phyloP scores from a whole-genome alignment of 345 rosid genomes.

The Chamaenerion angustifolium region DNA sequence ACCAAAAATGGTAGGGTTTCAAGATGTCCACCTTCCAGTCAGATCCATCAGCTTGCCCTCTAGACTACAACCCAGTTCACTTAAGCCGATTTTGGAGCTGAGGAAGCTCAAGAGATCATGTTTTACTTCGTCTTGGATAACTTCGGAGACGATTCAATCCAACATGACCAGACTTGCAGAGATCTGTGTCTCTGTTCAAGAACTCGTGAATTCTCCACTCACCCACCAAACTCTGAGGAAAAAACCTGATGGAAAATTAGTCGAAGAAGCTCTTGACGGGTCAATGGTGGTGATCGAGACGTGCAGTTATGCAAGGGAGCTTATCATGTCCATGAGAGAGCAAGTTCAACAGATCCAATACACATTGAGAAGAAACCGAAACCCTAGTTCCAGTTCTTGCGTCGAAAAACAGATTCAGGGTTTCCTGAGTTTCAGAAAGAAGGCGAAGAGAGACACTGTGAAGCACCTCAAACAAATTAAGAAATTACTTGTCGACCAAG shows the following conservation, averaged over 20 bases:
- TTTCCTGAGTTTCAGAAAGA: slow-evolving; percentile 47
- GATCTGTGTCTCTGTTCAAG: slow-evolving; percentile 19
- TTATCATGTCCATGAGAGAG: slow-evolving; percentile 24
- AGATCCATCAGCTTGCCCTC: slow-evolving; percentile 44
- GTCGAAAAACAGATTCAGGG: slow-evolving; percentile 21
- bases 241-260: slow-evolving; percentile 7
- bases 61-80: slow-evolving; percentile 11
- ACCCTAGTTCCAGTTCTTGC: slow-evolving; percentile 16
- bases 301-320: slow-evolving; percentile 21
- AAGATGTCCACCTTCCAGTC: slow-evolving; percentile 15
- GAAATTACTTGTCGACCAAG: slow-evolving; percentile 17
- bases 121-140: not conserved
- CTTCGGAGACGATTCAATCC: slow-evolving; percentile 11
- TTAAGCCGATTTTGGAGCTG: slow-evolving; percentile 14
- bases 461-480: slow-evolving; percentile 29
- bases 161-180: slow-evolving; percentile 25
- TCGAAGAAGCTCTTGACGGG: slow-evolving; percentile 27
- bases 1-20: slow-evolving; percentile 12
- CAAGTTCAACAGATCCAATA: slow-evolving; percentile 27
- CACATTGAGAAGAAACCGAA: slow-evolving; percentile 26
- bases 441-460: slow-evolving; percentile 28
- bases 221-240: slow-evolving; percentile 17
- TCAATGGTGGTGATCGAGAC: slow-evolving; percentile 28
- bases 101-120: slow-evolving; percentile 12
- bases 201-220: slow-evolving; percentile 20